Base-by-base conservation (phyloP, 257 asterid species). In the Anisodus tanguticus region DNA sequence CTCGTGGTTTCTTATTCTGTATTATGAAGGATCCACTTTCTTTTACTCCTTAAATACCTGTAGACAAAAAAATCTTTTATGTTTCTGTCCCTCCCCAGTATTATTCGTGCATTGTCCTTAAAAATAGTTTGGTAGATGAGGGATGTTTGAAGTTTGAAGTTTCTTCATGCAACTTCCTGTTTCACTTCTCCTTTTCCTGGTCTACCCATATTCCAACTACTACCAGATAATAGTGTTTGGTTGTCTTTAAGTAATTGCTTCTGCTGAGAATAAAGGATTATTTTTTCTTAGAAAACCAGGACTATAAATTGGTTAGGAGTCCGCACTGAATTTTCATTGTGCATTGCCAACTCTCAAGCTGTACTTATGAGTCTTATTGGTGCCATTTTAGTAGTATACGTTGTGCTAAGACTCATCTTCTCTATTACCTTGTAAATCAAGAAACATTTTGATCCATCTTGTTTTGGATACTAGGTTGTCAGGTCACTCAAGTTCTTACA, bases 401-500 rank as follows among this genome's bases (percentile, higher is more conserved):
- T 31, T 26, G 8, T 26, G 8, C 51, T 26, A 3, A 22, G 81
- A 45, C 81, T 53, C 64, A 76, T 26, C 64, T 51, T 76, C 41
- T 51, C 47, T 76, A 26, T 53, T 51, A 26, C 26, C 13, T 76
- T 19, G 19, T 74, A 76, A 76, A 76, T 51, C 45, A 76, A 76
- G 45, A 13, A 51, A 51, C 26, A 35, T 58, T 79, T 39, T 82
- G 69, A 66, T 13, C 64, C 53, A 8, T 16, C 68, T 35, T 53
- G 74, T 82, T 78, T 51, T 76, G 45, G 41, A 7, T 76, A 22
- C 81, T 91, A 97, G 99, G 99, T 97, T 86, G 98, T 95, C 80
- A 91, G 99, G 92, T 98, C 99, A 82, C 89, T 97, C 80, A 88
- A 89, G 35, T 92, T 89, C 87, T 89, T 97, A 89, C 98, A 95